Percentiles rank a stretch among this genome's conserved stretches.
Evolutionary conservation across 1,139 yeast genomes (phyloP).

Genomic region (Saccharomyces hybrid): DNA sequence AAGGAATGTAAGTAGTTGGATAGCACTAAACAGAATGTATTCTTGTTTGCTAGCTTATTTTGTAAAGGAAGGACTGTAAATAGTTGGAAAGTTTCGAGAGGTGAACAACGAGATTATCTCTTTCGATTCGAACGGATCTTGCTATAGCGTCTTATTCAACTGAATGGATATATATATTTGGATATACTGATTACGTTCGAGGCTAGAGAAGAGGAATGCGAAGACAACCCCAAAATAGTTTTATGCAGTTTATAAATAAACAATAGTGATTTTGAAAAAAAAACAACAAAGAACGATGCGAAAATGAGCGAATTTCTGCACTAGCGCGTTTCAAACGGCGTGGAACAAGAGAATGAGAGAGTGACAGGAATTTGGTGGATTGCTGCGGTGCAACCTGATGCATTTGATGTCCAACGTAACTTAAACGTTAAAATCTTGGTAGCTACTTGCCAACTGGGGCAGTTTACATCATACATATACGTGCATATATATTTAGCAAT

Average conservation of each 20-base stretch:
- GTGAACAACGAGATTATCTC: not conserved
- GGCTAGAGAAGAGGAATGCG: not conserved
- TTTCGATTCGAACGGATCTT: not conserved
- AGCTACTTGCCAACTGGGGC: not conserved
- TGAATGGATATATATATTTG: not conserved
- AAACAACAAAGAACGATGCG: not conserved
- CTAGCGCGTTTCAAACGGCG: not conserved
- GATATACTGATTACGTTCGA: not conserved
- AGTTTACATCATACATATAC: not conserved
- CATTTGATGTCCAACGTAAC: not conserved
- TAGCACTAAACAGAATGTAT: not conserved
- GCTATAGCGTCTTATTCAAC: not conserved
- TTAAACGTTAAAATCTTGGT: not conserved
- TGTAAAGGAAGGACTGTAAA: not conserved
- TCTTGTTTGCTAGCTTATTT: not conserved
- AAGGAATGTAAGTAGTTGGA: constrained; percentile 15
- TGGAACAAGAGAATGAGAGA: not conserved
- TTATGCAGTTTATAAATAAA: not conserved
- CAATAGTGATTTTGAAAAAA: not conserved
- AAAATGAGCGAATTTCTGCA: not conserved
- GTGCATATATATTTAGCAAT: not conserved
- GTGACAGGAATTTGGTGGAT: not conserved
- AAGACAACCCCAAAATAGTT: not conserved
- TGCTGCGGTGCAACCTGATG: not conserved
- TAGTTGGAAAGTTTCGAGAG: not conserved